Evolutionary conservation across 1,284 basidiomycete species (phyloP), one percentile per base, ranked within the genome.

Genomic region (Cutaneotrichosporon cyanovorans): DNA sequence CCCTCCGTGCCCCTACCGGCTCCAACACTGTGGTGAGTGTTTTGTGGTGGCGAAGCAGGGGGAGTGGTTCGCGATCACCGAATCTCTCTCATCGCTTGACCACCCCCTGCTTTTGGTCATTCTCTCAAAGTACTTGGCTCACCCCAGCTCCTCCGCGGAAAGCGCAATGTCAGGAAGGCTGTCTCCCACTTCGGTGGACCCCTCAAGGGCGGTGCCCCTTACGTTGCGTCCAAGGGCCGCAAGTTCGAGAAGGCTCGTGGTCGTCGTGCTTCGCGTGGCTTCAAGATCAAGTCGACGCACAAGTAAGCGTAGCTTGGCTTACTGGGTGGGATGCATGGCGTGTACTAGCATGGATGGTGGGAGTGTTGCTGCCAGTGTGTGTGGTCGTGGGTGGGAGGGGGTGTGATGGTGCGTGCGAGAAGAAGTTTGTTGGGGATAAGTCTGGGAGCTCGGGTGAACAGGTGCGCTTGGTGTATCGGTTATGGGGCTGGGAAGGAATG

Each of bases 161-260:
- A 86, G 76, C 86, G 86, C 81, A 95, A 84, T 74, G 80, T 85
- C 51, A 83, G 95, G 58, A 92, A 97, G 59, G 86, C 92, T 40
- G 83, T 87, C 76, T 89, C 86, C 76, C 93, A 97, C 82, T 97
- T 96, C 73, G 93, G 90, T 63, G 66, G 65, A 56, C 68, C 66
- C 48, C 62, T 73, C 53, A 67, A 68, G 55, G 68, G 65, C 48
- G 57, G 59, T 34, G 59, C 53, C 50, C 58, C 62, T 45, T 59
- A 90, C 78, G 86, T 91, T 48, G 80, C 77, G 62, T 89, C 87
- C 71, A 95, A 93, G 80, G 92, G 93, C 62, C 87, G 92, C 81
- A 97, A 97, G 72, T 76, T 77, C 71, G 77, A 79, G 68, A 72
- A 70, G 67, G 77, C 70, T 73, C 88, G 88, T 82, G 88, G 88